Conservation (phyloP, 352 stramenopile species). For the Phytophthora chlamydospora region DNA sequence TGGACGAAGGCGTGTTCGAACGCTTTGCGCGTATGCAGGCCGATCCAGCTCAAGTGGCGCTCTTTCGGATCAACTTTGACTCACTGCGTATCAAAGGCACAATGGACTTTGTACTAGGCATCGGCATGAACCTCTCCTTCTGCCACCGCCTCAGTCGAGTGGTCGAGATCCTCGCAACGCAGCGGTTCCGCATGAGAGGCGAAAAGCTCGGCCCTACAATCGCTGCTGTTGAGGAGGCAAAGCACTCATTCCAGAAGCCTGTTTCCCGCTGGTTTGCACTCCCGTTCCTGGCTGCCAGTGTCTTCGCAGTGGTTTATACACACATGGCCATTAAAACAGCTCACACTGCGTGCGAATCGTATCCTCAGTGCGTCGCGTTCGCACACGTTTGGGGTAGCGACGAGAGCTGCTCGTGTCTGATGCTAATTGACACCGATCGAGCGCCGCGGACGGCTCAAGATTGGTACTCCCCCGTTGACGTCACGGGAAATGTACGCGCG, state of each 20-base stretch:
- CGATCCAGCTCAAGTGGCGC: conserved; percentile 30
- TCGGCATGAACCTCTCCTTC: conserved; percentile 43
- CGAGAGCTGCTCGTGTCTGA: conserved; percentile 21
- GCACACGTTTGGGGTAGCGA: conserved; percentile 11
- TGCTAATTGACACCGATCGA: conserved; percentile 25
- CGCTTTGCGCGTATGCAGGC: conserved; percentile 30
- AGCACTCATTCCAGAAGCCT: conserved; percentile 13
- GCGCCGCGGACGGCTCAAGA: conserved; percentile 17
- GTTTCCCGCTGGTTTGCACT: conserved; percentile 18
- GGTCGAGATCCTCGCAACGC: conserved; percentile 17
- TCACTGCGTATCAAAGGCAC: conserved; percentile 32
- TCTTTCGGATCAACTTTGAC: conserved; percentile 36
- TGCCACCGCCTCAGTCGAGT: conserved; percentile 40
- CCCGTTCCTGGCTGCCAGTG: conserved; percentile 11
- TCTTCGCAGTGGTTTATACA: conserved; percentile 12
- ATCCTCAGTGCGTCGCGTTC: conserved; percentile 25
- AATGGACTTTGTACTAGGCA: conserved; percentile 30
- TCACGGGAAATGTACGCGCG: conserved; percentile 6
- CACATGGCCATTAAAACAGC: conserved; percentile 16
- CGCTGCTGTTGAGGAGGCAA: background rate
- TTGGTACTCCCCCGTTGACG: conserved; percentile 20
- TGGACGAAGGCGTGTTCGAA: conserved; percentile 34
- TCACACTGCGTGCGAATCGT: conserved; percentile 2
- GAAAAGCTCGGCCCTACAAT: conserved; percentile 5
- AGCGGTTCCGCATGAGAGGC: conserved; percentile 1